These are phyloP conservation scores for Neurospora crassa DNA, from an alignment of 2,329 filamentous ascomycete species.

Conservation along the genomic window DNA sequence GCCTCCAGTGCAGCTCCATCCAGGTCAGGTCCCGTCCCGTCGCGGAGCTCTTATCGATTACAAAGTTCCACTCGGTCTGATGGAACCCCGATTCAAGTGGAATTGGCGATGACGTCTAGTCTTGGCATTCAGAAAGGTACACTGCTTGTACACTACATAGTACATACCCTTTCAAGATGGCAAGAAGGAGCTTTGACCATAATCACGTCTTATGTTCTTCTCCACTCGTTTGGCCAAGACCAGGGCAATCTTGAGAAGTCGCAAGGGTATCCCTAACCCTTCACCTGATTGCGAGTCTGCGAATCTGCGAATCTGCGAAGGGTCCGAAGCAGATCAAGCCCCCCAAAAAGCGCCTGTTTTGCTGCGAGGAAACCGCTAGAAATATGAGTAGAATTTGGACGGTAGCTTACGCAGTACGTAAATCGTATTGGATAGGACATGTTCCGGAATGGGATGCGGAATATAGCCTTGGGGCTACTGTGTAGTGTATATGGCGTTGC, in stretches of 20 bases:
- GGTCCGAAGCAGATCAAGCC: neutral
- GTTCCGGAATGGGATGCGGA: neutral
- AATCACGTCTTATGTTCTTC: neutral
- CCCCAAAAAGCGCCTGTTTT: neutral
- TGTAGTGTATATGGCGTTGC: neutral
- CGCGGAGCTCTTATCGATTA: neutral
- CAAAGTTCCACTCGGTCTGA: neutral
- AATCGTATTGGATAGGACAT: neutral
- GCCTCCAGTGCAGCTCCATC: neutral
- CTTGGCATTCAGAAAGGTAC: neutral
- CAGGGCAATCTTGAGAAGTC: neutral
- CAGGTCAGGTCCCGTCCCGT: neutral
- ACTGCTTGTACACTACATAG: no score
- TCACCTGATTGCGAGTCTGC: neutral
- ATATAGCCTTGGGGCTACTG: neutral
- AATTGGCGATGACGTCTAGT: neutral
- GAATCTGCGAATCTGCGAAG: neutral
- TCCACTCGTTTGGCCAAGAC: neutral
- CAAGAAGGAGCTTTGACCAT: neutral
- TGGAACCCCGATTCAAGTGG: neutral
- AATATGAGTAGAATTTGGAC: neutral
- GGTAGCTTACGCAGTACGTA: neutral
- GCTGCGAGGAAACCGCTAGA: neutral
- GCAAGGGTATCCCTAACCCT: neutral
- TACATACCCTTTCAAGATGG: neutral